A percentile compares a stretch with the other conserved stretches of the same genome.
phyloP scores from a whole-genome alignment of 2,329 filamentous ascomycete species.

The Karstenula rhodostoma region DNA sequence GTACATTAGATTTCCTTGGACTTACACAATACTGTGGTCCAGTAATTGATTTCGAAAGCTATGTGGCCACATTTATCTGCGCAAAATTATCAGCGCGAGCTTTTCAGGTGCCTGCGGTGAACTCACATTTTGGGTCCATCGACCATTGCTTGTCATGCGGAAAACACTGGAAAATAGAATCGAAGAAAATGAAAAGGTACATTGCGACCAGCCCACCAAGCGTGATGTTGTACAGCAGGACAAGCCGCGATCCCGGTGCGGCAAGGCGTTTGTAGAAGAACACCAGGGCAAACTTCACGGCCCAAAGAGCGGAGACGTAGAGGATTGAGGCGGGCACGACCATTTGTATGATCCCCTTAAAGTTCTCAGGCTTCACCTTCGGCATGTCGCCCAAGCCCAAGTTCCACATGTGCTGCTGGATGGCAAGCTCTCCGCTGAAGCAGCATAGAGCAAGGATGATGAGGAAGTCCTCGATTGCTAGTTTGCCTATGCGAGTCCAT shows the following conservation, averaged over 20 bases:
- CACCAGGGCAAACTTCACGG: conserved; percentile 53
- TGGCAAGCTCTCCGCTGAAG: conserved; percentile 42
- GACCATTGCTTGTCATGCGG: conserved; percentile 43
- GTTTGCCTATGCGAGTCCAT: conserved; percentile 34
- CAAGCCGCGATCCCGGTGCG: conserved; percentile 45
- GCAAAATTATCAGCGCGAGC: conserved; percentile 14
- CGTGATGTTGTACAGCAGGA: conserved; percentile 49
- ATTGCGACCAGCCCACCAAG: conserved; percentile 41
- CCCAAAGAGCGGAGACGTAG: conserved; percentile 53
- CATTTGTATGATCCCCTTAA: conserved; percentile 43
- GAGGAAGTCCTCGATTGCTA: conserved; percentile 44
- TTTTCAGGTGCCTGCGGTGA: background rate
- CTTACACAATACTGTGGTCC: conserved; percentile 34
- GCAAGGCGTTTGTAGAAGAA: conserved; percentile 54
- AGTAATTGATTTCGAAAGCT: conserved; percentile 30
- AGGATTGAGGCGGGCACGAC: conserved; percentile 53
- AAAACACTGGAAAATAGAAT: conserved; percentile 53
- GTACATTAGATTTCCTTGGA: too few species aligned
- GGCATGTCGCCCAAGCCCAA: conserved; percentile 37
- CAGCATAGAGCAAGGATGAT: conserved; percentile 40
- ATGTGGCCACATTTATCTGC: conserved; percentile 31
- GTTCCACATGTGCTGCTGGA: conserved; percentile 48
- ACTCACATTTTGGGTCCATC: conserved; percentile 27
- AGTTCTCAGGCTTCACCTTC: conserved; percentile 23
- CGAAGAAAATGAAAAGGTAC: conserved; percentile 49